Evolutionary conservation across 345 rosid species (phyloP).

Genomic region (Populus nigra): DNA sequence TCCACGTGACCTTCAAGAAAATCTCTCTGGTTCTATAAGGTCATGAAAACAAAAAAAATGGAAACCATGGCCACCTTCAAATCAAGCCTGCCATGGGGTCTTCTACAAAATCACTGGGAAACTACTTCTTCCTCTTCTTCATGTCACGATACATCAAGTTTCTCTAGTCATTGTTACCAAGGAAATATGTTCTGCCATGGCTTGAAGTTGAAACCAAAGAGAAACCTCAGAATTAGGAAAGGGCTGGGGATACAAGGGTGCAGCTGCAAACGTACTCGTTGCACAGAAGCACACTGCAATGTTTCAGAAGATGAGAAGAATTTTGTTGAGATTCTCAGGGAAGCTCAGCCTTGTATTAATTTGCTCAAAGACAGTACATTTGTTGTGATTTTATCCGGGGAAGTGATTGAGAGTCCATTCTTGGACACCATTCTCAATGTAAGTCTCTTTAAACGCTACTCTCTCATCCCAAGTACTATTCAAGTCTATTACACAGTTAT

Average conservation of each 20-base stretch:
- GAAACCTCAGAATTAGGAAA: neutral
- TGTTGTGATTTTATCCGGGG: conserved; percentile 35
- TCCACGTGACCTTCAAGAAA: too few species aligned
- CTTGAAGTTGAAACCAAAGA: too few species aligned
- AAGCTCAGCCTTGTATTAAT: conserved; percentile 36
- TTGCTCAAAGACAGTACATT: conserved; percentile 34
- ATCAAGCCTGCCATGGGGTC: neutral
- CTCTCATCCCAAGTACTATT: too few species aligned
- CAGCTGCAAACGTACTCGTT: neutral
- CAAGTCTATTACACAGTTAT: too few species aligned
- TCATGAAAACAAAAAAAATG: neutral
- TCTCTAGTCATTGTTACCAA: too few species aligned
- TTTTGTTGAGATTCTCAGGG: conserved; percentile 31
- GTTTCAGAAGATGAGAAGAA: conserved; percentile 19
- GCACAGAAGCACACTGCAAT: too few species aligned
- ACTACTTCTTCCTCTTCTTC: neutral
- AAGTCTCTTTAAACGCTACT: too few species aligned
- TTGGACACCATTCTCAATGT: conserved; percentile 36
- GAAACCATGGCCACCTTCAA: neutral
- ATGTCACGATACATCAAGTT: neutral
- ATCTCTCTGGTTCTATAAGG: too few species aligned
- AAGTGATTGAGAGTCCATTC: conserved; percentile 18
- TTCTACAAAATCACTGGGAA: neutral
- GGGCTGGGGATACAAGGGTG: neutral
- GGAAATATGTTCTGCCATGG: too few species aligned